Evolutionary conservation across 2,329 filamentous ascomycete genomes (phyloP), one percentile per base, ranked within the genome.

Genomic region (Hysterium pulicare): DNA sequence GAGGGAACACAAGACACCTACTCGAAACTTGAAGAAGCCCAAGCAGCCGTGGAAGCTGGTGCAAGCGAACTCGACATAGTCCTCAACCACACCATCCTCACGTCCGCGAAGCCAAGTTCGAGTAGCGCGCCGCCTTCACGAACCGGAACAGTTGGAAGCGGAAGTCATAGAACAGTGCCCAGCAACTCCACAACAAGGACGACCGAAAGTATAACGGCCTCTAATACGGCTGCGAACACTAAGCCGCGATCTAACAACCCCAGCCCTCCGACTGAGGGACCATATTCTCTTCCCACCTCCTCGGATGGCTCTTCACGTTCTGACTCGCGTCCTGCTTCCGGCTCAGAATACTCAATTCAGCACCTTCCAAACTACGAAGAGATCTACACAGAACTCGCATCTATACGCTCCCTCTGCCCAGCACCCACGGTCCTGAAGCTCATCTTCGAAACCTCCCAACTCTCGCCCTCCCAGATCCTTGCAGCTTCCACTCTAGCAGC

Each of bases 41-140:
- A 66, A 20, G 62, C 66, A 9, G 76, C 77, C 11, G 61, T 80
- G 26, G 51, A 58, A 7, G 64, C 70, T 15, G 78, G 79, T 16
- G 78, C 78, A 1, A 59, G 58, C 1, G 79, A 83, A 55, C 68
- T 82, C 24, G 79, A 82, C 54, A 72, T 81, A 56, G 79, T 83
- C 2, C 66, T 82, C 37, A 81, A 82, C 49, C 74, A 76, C 51
- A 64, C 66, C 2, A 61, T 72, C 3, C 64, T 82, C 16, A 62
- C 62, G 19, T 38, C 26, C 15, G 4, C 48, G 50, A 38, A 52
- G 59, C 47, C 59, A 59, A 45, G 47, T 42, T 21, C 21, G 13
- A 31, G 24, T 26, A 33, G 49, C n/a, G 28, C 45, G 49, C 33
- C 49, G 36, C 21, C 51, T 37, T 23, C 52, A 46, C 37, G 24